Evolutionary conservation across 345 rosid species (phyloP), one percentile per base, ranked within the genome.

Genomic region (Anastatica hierochuntica): DNA sequence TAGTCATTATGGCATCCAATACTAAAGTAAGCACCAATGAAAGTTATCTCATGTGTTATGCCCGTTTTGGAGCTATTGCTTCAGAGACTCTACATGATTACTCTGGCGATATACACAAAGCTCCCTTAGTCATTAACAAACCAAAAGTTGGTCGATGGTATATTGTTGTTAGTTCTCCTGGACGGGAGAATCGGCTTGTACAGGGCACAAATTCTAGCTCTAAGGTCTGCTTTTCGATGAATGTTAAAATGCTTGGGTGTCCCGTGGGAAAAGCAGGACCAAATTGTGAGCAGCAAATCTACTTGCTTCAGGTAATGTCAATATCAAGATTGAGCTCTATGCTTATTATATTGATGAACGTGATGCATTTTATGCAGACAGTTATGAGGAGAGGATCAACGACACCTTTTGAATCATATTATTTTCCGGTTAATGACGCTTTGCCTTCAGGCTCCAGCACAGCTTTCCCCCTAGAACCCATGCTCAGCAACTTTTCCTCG

Each of bases 131-230:
- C 48, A 71, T 88, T 68, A 76, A 9, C 48, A 72, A 55, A 24
- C 98, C 98, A 7, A 84, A 69, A 71, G 67, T 68, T 67, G 96
- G 98, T 58, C 79, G 73, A 16, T 92, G 96, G 98, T 84, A 73
- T 67, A 58, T 92, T n/a, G 64, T 79, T 49, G 56, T 49, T 39
- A 81, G 83, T 73, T 61, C 75, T 15, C 63, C 75, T 8, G 74
- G 60, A 64, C 77, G 55, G 47, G 66, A 60, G 56, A 67, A 53
- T 16, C 63, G 57, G 47, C 49, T 37, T 37, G 79, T 66, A 18
- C 70, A 53, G 20, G 61, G 43, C 48, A 73, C 60, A 50, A 43
- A 53, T 53, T 30, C 65, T 15, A 45, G 19, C 13, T 54, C 68
- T 43, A 74, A 62, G 49, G 73, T 77, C 59, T 92, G 98, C 73